A percentile compares a stretch with the other conserved stretches of the same genome.
Evolutionary conservation across 1,284 basidiomycete genomes (phyloP).

Genomic region (Trametes versicolor): DNA sequence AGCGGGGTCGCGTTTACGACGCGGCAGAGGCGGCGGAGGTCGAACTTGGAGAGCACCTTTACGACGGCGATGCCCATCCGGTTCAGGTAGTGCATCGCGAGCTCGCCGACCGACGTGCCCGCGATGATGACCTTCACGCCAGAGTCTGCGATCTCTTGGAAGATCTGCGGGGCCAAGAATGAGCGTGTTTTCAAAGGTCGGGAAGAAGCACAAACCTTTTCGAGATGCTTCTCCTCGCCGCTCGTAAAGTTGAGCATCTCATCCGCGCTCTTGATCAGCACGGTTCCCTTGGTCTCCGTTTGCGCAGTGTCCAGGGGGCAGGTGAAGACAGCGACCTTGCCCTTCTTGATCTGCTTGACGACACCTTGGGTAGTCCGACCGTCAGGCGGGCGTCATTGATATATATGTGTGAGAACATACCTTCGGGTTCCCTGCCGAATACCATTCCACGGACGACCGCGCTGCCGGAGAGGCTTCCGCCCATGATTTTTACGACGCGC

Average conservation of each 20-base stretch:
- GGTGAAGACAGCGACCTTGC: constrained; percentile 95
- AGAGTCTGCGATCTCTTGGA: constrained; percentile 97
- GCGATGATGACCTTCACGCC: constrained; percentile 96
- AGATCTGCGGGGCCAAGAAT: constrained; percentile 66
- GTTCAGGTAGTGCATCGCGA: constrained; percentile 98
- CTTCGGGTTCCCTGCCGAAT: constrained; percentile 95
- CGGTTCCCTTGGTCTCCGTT: constrained; percentile 99
- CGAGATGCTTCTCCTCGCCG: constrained; percentile 95
- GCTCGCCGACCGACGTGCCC: constrained; percentile 93
- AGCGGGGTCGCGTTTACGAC: constrained; percentile 97
- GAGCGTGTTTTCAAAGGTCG: neutral
- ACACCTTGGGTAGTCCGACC: constrained; percentile 61
- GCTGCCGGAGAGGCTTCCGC: constrained; percentile 86
- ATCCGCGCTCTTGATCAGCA: constrained; percentile 94
- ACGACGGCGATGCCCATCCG: constrained; percentile 93
- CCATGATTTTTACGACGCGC: constrained; percentile 98
- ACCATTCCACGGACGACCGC: constrained; percentile 98
- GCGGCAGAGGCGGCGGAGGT: constrained; percentile 92
- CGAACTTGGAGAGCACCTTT: constrained; percentile 98
- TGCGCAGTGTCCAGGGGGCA: constrained; percentile 93
- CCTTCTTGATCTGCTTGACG: constrained; percentile 84
- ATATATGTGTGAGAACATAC: constrained; percentile 50
- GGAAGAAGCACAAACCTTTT: constrained; percentile 69
- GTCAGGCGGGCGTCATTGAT: too few relatives aligned
- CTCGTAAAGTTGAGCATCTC: constrained; percentile 97